Percentiles rank a stretch among this genome's conserved stretches.
phyloP scores from a whole-genome alignment of 192 early-diverging fungal genomes.

The Podila epicladia region DNA sequence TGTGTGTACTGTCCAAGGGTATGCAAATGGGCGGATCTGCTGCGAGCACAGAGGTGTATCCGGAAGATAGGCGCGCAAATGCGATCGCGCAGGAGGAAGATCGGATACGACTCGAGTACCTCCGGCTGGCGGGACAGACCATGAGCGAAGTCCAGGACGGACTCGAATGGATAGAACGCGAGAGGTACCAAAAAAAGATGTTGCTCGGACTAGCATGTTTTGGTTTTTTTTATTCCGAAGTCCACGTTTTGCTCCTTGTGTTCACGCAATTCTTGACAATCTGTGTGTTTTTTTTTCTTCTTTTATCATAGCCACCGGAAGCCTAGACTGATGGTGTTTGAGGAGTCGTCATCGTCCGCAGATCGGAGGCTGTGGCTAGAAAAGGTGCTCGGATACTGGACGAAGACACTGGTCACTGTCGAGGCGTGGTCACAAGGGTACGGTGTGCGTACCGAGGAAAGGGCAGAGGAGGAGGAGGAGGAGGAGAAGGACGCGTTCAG shows the following conservation, averaged over 20 bases:
- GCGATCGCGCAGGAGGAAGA: background rate
- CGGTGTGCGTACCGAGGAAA: background rate
- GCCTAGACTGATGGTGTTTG: conserved; percentile 15
- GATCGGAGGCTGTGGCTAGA: conserved; percentile 14
- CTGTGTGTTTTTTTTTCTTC: background rate
- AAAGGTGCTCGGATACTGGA: conserved; percentile 26
- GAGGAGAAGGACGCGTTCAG: conserved; percentile 4
- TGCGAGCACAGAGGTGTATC: background rate
- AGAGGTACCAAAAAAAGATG: conserved; percentile 7
- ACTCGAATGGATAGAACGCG: conserved; percentile 23
- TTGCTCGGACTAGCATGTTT: background rate
- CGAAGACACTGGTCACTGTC: background rate
- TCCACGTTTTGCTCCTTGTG: background rate
- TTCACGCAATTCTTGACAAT: background rate
- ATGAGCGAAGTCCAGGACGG: conserved; percentile 40
- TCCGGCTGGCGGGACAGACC: conserved; percentile 7
- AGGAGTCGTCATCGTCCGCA: background rate
- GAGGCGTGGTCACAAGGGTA: background rate
- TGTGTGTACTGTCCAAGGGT: too few species aligned
- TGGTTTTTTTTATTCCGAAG: background rate
- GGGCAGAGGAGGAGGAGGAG: background rate
- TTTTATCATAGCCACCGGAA: conserved; percentile 19
- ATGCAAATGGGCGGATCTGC: background rate
- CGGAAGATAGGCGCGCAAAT: conserved; percentile 5
- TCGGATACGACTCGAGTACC: conserved; percentile 5